Evolutionary conservation across 2,329 filamentous ascomycete species (phyloP), one percentile per base, ranked within the genome.

Genomic region (Herpotrichia juniperi): DNA sequence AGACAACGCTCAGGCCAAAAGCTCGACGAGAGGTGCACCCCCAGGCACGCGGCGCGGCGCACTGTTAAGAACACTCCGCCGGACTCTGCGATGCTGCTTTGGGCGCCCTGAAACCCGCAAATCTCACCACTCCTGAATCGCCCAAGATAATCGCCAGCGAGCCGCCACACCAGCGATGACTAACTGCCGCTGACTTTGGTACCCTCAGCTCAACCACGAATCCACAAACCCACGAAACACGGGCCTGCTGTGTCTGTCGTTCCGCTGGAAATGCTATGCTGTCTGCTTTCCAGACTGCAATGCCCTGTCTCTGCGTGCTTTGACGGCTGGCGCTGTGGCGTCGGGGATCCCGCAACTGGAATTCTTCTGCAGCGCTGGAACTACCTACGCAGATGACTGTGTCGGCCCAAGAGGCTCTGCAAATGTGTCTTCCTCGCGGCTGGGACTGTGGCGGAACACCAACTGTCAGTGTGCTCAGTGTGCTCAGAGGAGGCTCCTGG

Each of bases 91-190:
- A 31, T 52, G 42, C 50, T 58, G 48, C 46, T 62, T 61, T 51
- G 40, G 55, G 61, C 53, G 34, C 30, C 32, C 58, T 66, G 63
- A 67, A 66, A 64, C 64, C 58, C 42, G 59, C 59, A 53, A 61
- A 59, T 63, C 65, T 66, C 60, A 63, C 61, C 54, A 44, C 54
- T 61, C 53, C 59, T 53, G 56, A 57, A 48, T 52, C 54, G 49
- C 37, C 55, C 44, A 54, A 37, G 42, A 46, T 56, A 55, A 52
- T 59, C 52, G 46, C 54, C 47, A 59, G 48, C 28, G 48, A 26
- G 39, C 34, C 30, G 51, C 26, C n/a, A 26, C 34, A 43, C n/a
- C 54, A 50, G 56, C 52, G 53, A 59, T 61, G 57, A 61, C 59
- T 63, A 62, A 64, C 59, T 39, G 47, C 53, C 50, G 57, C 54